Evolutionary conservation across 768 basidiomycete species (phyloP), one percentile per base, ranked within the genome.

Genomic region (Xerocomus spinulosus): DNA sequence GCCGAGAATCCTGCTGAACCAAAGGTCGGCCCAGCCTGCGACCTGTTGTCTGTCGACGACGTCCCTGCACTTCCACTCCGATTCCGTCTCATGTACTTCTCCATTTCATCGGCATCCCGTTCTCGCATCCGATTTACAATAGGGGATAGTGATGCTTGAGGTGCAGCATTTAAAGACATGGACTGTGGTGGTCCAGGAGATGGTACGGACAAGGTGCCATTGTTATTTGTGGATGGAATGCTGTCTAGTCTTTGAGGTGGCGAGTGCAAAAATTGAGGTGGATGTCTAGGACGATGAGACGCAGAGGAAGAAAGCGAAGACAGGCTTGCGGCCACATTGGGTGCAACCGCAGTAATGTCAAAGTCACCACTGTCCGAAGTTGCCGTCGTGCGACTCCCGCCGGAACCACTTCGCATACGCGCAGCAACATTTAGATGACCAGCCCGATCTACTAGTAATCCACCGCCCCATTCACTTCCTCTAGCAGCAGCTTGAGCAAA

Each of bases 21-120:
- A 12, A 71, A 74, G 28, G 50, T 56, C 39, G 72, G 73, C 20
- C 78, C 80, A 60, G 78, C 59, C 59, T 81, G 79, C 7, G 84
- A 85, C 62, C 72, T 80, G 53, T 75, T 80, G 57, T 88, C 85
- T 13, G 85, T 85, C 1, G 85, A 87, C 17, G 83, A 75, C 21
- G 82, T 83, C 36, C 80, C 82, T 46, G 76, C 81, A 58, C 87
- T 89, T 42, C 86, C 89, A 61, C 88, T 92, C 48, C 90, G 79
- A 70, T 87, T 87, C 48, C 90, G 79, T 51, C 79, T 74, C 63
- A 89, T 73, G 62, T 90, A 92, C 59, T 90, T 87, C 64, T 90
- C 88, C 75, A 87, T 88, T 30, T 90, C 91, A 61, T 85, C 86
- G 17, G 89, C 89, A 61, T 92, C 90, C 48, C 82, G 77, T 68